Base-by-base conservation (phyloP, 768 basidiomycete genomes). In the Collybia mongolica region DNA sequence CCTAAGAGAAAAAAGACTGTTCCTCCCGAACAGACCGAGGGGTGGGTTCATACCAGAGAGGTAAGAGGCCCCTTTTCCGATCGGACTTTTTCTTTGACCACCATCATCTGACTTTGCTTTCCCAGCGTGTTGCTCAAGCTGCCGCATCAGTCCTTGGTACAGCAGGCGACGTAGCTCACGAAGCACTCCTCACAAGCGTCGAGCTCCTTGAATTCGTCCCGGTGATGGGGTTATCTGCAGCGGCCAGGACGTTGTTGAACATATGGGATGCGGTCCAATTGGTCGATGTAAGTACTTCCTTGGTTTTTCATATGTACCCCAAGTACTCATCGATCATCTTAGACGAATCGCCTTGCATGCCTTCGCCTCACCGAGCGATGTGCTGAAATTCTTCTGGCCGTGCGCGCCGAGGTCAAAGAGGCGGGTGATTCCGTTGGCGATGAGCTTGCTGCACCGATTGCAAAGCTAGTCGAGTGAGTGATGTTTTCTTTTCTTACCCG, bases 361-460 rank as follows among this genome's bases (percentile, higher is more conserved):
- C 71, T 90, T 23, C 82, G 86, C 8, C 73, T 91, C 6, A 86
- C 86, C 0, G 82, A 88, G 56, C 80, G 86, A 22, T 89, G 87
- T 53, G 88, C 88, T 0, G 80, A 80, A 12, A 76, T 85, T 15
- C 73, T 90, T 2, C 65, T 83, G n/a, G 76, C 79, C 9, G 76
- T 91, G 5, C 75, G 81, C 0, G 75, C 79, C 26, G 86, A 88
- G 49, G 72, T 90, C 1, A 57, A 70, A 2, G 75, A 81, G n/a
- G 83, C 84, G 0, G 85, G 84, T 0, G 69, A 72, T 44, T 56
- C 67, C 1, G 76, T 84, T 1, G 69, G 70, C 1, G 60, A 70
- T 1, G 82, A 83, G 53, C 69, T 90, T 18, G 54, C 68, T 6
- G 61, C 63, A 3, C 83, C 88, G 1, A 67, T 89, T 9, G 48